Evolutionary conservation across 805 yeast species (phyloP).

Genomic region (Candida maesae): DNA sequence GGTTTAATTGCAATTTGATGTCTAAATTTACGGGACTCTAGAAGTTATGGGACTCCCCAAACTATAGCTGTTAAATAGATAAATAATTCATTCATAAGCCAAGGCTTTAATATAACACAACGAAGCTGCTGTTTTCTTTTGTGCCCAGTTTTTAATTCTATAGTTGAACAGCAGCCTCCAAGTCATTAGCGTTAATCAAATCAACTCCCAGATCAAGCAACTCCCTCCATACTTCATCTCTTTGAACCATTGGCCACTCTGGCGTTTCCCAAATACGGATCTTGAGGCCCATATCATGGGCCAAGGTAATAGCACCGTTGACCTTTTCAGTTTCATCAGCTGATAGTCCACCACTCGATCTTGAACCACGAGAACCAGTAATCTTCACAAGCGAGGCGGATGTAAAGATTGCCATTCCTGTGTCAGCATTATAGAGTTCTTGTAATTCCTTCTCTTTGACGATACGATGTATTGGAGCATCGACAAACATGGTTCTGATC

Average conservation of each 20-base stretch:
- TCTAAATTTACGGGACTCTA: too few relatives aligned
- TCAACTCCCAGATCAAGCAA: slow-evolving; percentile 48
- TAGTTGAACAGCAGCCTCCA: slow-evolving; percentile 35
- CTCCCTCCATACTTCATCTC: slow-evolving; percentile 47
- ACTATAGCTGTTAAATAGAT: too few relatives aligned
- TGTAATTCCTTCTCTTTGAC: slow-evolving; percentile 5
- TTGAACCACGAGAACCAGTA: slow-evolving; percentile 14
- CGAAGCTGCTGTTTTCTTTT: too few relatives aligned
- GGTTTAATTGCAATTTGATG: neutral
- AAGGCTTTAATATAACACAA: too few relatives aligned
- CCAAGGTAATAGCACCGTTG: slow-evolving; percentile 27
- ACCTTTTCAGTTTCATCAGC: slow-evolving; percentile 32
- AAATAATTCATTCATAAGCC: too few relatives aligned
- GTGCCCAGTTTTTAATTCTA: too few relatives aligned
- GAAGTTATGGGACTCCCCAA: too few relatives aligned
- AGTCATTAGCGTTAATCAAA: slow-evolving; percentile 59
- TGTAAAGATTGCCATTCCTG: slow-evolving; percentile 33
- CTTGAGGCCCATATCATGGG: slow-evolving; percentile 48
- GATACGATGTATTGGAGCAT: slow-evolving; percentile 38
- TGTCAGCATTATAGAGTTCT: slow-evolving; percentile 11
- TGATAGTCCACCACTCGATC: slow-evolving; percentile 29
- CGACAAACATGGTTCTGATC: slow-evolving; percentile 26
- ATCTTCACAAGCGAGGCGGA: slow-evolving; percentile 39
- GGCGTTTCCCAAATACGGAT: slow-evolving; percentile 74
- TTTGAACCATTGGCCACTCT: slow-evolving; percentile 52